phyloP scores from a whole-genome alignment of 768 basidiomycete genomes.

The Imleria badia region DNA sequence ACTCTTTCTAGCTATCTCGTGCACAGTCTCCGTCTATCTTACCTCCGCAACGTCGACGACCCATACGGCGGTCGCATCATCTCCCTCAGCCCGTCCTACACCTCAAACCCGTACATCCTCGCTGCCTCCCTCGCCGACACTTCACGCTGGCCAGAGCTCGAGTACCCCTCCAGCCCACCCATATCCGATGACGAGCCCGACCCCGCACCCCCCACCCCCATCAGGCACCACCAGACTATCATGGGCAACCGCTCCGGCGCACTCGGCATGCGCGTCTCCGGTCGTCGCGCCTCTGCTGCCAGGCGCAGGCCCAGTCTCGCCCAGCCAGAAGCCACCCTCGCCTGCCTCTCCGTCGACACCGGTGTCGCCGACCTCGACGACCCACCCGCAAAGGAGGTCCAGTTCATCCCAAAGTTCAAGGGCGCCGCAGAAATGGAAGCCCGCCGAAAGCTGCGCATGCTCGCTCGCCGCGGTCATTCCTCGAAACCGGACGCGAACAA shows the following conservation, averaged over 20 bases:
- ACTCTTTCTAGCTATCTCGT: slow-evolving; percentile 58
- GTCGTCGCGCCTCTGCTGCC: slow-evolving; percentile 54
- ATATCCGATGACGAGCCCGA: slow-evolving; percentile 68
- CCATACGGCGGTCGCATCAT: slow-evolving; percentile 81
- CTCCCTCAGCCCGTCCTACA: slow-evolving; percentile 73
- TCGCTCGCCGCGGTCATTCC: slow-evolving; percentile 50
- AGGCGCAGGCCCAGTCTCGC: slow-evolving; percentile 34
- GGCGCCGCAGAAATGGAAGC: slow-evolving; percentile 87
- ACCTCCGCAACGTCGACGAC: slow-evolving; percentile 87
- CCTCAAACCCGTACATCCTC: slow-evolving; percentile 79
- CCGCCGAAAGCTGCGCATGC: slow-evolving; percentile 63
- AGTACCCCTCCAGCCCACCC: slow-evolving; percentile 65
- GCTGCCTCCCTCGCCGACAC: slow-evolving; percentile 77
- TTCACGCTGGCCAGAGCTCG: slow-evolving; percentile 84
- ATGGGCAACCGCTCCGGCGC: slow-evolving; percentile 72
- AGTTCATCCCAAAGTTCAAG: slow-evolving; percentile 77
- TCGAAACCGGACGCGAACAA: slow-evolving; percentile 28
- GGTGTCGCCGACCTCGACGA: slow-evolving; percentile 3
- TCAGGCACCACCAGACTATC: slow-evolving; percentile 89
- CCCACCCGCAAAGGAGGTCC: slow-evolving; percentile 50
- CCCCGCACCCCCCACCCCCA: slow-evolving; percentile 34
- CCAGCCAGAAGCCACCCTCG: slow-evolving; percentile 5
- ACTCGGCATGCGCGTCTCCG: slow-evolving; percentile 74
- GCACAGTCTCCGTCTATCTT: slow-evolving; percentile 80
- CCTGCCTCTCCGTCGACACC: slow-evolving; percentile 18